Evolutionary conservation across 2,329 filamentous ascomycete genomes (phyloP).

Genomic region (Xylariaceae sp.): DNA sequence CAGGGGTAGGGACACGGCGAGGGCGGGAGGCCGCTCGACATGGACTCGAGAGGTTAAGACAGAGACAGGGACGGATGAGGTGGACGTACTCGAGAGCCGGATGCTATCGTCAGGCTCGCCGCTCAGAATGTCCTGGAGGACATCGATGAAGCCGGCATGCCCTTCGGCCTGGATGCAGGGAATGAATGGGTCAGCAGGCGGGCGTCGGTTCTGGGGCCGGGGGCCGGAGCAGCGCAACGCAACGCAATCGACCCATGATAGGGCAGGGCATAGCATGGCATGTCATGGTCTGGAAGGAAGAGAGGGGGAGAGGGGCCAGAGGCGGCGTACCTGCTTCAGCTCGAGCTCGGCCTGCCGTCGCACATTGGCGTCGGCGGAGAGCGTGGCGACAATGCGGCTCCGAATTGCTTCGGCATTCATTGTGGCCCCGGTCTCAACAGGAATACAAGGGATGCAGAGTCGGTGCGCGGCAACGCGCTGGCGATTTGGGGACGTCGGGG

Average conservation of each 20-base stretch:
- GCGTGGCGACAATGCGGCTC: slow-evolving; percentile 68
- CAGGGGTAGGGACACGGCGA: slow-evolving; percentile 5
- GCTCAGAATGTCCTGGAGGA: slow-evolving; percentile 83
- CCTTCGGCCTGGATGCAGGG: slow-evolving; percentile 65
- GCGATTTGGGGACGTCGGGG: no score
- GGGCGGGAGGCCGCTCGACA: no score
- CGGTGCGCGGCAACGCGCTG: no score
- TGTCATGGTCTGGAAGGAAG: not conserved
- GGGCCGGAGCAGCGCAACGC: no score
- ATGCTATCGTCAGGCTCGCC: slow-evolving; percentile 78
- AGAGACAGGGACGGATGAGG: slow-evolving; percentile 4
- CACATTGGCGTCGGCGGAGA: slow-evolving; percentile 66
- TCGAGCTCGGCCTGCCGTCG: slow-evolving; percentile 72
- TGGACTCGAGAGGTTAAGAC: no score
- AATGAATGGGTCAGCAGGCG: slow-evolving; percentile 11
- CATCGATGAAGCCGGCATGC: slow-evolving; percentile 81
- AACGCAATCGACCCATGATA: no score
- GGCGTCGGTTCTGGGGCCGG: not conserved
- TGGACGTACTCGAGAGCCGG: slow-evolving; percentile 73
- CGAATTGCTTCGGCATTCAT: slow-evolving; percentile 73
- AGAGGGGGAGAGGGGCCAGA: not conserved
- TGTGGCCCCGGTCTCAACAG: no score
- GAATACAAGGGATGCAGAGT: no score
- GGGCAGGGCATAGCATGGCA: not conserved
- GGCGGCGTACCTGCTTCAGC: slow-evolving; percentile 63